Evolutionary conservation across 2,329 filamentous ascomycete genomes (phyloP).

Genomic region (Stagonosporopsis rhizophila): DNA sequence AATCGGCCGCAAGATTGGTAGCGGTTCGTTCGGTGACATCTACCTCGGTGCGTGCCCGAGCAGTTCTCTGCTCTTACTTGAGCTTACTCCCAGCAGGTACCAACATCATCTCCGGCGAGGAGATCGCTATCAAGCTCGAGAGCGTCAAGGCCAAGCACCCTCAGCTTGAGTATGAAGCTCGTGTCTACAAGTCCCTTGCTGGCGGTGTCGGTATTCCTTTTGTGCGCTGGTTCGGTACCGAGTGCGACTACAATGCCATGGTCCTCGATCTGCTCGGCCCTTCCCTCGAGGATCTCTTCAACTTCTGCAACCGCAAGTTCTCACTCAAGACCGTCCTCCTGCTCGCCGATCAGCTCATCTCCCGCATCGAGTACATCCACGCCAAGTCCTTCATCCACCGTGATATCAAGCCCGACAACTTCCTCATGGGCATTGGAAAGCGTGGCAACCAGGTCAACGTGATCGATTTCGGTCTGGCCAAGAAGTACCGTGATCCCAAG

Average conservation of each 20-base stretch:
- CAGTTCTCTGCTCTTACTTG: constrained; percentile 2
- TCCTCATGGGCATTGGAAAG: constrained; percentile 99
- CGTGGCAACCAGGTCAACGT: constrained; percentile 99
- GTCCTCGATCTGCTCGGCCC: constrained; percentile 96
- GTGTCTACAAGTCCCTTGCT: constrained; percentile 87
- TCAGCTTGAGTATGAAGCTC: constrained; percentile 97
- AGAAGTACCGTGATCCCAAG: constrained; percentile 99
- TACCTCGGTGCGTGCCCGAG: constrained; percentile 71
- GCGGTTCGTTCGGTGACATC: constrained; percentile 96
- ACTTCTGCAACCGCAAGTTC: constrained; percentile 99
- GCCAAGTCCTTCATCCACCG: constrained; percentile 99
- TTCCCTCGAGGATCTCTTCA: constrained; percentile 97
- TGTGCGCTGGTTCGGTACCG: constrained; percentile 98
- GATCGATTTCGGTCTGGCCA: constrained; percentile 97
- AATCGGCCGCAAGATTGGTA: constrained; percentile 98
- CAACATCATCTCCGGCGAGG: constrained; percentile 99
- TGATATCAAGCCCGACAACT: constrained; percentile 99
- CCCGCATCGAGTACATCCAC: constrained; percentile 99
- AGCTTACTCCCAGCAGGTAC: constrained; percentile 67
- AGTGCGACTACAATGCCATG: constrained; percentile 99
- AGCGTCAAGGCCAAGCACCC: constrained; percentile 99
- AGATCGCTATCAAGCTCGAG: constrained; percentile 99
- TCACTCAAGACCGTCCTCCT: constrained; percentile 97
- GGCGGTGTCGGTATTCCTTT: constrained; percentile 98
- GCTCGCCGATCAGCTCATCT: constrained; percentile 97